phyloP scores from a whole-genome alignment of 805 yeast genomes.

The Torulaspora quercuum region DNA sequence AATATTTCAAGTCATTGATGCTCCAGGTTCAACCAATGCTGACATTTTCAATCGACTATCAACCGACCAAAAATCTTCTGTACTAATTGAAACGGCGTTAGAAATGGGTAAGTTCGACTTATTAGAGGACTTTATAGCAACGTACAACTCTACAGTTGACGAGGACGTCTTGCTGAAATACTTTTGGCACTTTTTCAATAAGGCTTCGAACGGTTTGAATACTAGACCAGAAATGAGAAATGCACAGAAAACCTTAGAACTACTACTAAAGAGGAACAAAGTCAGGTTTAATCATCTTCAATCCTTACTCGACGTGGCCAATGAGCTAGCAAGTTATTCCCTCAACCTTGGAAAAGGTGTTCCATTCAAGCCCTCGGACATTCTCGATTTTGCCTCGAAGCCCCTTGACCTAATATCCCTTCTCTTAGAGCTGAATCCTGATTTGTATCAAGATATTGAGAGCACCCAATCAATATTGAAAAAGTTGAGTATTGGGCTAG shows the following conservation, averaged over 20 bases:
- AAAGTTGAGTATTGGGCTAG: slow-evolving; percentile 43
- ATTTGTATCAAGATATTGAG: slow-evolving; percentile 46
- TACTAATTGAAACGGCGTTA: slow-evolving; percentile 31
- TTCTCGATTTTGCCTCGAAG: slow-evolving; percentile 33
- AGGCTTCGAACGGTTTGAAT: slow-evolving; percentile 42
- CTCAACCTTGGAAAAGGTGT: slow-evolving; percentile 34
- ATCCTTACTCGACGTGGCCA: slow-evolving; percentile 29
- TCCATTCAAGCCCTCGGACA: slow-evolving; percentile 41
- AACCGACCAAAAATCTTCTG: slow-evolving; percentile 13
- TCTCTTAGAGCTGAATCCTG: slow-evolving; percentile 52
- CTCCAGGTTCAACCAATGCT: slow-evolving; percentile 5
- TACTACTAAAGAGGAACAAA: slow-evolving; percentile 19
- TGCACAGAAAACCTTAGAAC: slow-evolving; percentile 32
- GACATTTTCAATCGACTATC: slow-evolving; percentile 21
- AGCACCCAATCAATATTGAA: slow-evolving; percentile 42
- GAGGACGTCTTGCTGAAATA: slow-evolving; percentile 28
- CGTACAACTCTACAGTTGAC: slow-evolving; percentile 13
- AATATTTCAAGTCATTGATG: slow-evolving; percentile 8
- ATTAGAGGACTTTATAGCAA: slow-evolving; percentile 20
- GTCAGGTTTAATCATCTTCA: slow-evolving; percentile 17
- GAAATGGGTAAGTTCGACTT: slow-evolving; percentile 31
- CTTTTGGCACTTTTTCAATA: slow-evolving; percentile 44
- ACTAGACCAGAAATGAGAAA: slow-evolving; percentile 41
- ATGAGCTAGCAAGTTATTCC: slow-evolving; percentile 32
- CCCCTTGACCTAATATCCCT: slow-evolving; percentile 41